Evolutionary conservation across 495 filamentous ascomycete species (phyloP), one percentile per base, ranked within the genome.

Genomic region (Aspergillus sclerotiicarbonarius): DNA sequence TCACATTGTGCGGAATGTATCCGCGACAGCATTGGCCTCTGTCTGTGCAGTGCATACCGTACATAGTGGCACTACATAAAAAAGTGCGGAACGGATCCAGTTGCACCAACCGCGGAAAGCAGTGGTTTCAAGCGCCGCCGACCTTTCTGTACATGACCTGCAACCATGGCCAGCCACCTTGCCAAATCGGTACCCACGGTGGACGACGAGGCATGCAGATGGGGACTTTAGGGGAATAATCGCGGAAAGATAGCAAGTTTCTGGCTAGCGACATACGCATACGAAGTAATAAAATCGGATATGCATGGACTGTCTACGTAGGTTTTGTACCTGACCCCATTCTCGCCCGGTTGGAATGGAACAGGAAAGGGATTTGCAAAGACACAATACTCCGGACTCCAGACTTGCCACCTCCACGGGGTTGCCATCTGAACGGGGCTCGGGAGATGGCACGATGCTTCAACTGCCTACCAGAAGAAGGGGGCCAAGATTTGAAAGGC

Each of bases 401-500:
- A 9, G 9, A 10, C 13, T 41, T 41, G 37, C 37, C 37, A 41
- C 37, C 37, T 41, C 37, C 37, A 41, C 37, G 37, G 13, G 37
- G 37, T 12, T 41, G 13, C 5, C 37, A 6, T 41, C 13, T n/a
- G 9, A 41, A n/a, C 37, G 13, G 37, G 37, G 9, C 37, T 41
- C 37, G 37, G 37, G 37, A 35, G 33, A 41, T 41, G 37, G 37
- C 10, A 41, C n/a, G 37, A 12, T 13, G 13, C 10, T n/a, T n/a
- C 37, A 41, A 41, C 37, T 41, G 37, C 37, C 47, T 50, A n/a
- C 47, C 25, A 50, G 25, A 32, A 41, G 37, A 41, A 13, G 51
- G 44, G 0, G 8, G 33, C 18, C 10, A 41, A n/a, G 37, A 15
- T 15, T 41, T 12, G 12, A 12, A 65, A 66, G 60, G 62, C 63